phyloP scores from a whole-genome alignment of 164 flowering plant genomes.

The Umbilicus rupestris region DNA sequence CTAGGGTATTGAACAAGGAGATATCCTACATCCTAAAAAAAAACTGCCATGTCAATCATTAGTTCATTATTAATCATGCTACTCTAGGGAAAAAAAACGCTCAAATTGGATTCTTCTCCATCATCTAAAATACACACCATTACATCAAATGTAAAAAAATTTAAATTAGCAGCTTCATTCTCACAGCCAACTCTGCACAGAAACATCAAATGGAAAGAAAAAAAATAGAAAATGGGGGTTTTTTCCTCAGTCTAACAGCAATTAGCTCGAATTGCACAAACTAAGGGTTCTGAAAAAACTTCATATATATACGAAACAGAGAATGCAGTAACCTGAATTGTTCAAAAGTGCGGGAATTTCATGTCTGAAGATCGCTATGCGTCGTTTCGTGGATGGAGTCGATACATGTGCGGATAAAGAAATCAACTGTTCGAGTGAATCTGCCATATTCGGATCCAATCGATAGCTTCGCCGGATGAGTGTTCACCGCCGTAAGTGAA shows the following conservation, averaged over 20 bases:
- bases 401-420: constrained; percentile 37
- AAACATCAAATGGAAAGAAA: neutral
- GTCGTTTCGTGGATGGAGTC: constrained; percentile 49
- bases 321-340: constrained; percentile 28
- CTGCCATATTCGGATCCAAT: constrained; percentile 20
- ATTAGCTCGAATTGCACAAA: neutral
- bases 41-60: too few relatives aligned
- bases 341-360: constrained; percentile 32
- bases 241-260: neutral
- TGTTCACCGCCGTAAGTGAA: constrained; percentile 1
- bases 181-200: too few relatives aligned
- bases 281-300: neutral
- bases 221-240: neutral
- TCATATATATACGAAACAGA: neutral
- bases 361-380: constrained; percentile 50
- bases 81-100: too few relatives aligned
- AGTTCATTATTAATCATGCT: too few relatives aligned
- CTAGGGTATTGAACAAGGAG: too few relatives aligned
- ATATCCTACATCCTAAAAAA: too few relatives aligned
- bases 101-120: too few relatives aligned
- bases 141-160: neutral
- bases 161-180: too few relatives aligned
- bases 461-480: neutral
- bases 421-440: constrained; percentile 30
- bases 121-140: neutral